phyloP scores from a whole-genome alignment of 2,329 filamentous ascomycete species.

The Ascocoryne sarcoides region DNA sequence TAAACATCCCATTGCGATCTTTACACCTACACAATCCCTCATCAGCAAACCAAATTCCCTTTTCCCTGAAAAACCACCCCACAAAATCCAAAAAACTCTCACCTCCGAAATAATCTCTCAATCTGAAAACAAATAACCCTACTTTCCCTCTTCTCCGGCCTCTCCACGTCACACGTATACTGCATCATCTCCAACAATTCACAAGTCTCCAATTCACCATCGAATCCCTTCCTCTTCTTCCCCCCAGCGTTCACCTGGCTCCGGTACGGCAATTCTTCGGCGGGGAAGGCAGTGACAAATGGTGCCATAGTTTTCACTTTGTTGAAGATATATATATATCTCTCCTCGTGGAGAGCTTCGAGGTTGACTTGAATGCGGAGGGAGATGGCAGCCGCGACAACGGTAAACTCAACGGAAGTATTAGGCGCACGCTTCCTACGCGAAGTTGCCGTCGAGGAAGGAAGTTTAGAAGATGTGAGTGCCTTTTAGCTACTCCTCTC shows the following conservation, averaged over 20 bases:
- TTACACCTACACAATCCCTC: constrained; percentile 38
- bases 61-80: not conserved
- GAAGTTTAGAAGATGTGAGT: constrained; percentile 42
- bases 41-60: constrained; percentile 1
- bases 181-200: constrained; percentile 50
- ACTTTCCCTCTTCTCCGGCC: constrained; percentile 36
- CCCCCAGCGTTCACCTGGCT: constrained; percentile 38
- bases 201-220: constrained; percentile 46
- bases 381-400: not conserved
- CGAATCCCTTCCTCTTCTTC: constrained; percentile 40
- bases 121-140: constrained; percentile 48
- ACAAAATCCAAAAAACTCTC: constrained; percentile 23
- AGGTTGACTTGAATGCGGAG: not conserved
- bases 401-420: constrained; percentile 16
- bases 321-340: not conserved
- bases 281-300: constrained; percentile 46
- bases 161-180: constrained; percentile 48
- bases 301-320: constrained; percentile 41
- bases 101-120: constrained; percentile 52
- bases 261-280: constrained; percentile 39
- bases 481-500: not conserved
- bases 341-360: not conserved
- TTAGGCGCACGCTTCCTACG: constrained; percentile 41
- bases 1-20: constrained; percentile 48
- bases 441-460: not conserved